Percentiles rank a stretch among this genome's conserved stretches.
Evolutionary conservation across 2,329 filamentous ascomycete genomes (phyloP).

Genomic region (Rhynchosporium graminicola): DNA sequence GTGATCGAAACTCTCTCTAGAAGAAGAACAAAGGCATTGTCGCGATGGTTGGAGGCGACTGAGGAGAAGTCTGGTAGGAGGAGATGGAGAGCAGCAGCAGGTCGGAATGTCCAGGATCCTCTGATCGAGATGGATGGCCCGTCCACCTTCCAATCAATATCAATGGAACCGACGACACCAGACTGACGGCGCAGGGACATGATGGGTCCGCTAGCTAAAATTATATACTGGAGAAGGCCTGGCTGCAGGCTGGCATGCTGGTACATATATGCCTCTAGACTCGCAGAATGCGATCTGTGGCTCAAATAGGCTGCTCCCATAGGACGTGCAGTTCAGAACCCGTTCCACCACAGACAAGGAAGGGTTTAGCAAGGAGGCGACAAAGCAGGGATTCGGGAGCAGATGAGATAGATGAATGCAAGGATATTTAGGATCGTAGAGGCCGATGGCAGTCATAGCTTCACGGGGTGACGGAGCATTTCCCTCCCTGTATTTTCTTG

Average conservation of each 20-base stretch:
- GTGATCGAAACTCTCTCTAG: background rate
- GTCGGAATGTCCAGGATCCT: background rate
- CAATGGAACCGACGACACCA: slow-evolving; percentile 10
- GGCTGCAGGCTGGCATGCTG: background rate
- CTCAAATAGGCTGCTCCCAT: background rate
- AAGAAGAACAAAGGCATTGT: background rate
- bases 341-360: slow-evolving; percentile 3
- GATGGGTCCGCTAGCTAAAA: slow-evolving; percentile 3
- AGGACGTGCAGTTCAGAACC: background rate
- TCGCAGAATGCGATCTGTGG: background rate
- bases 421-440: background rate
- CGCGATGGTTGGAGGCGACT: background rate
- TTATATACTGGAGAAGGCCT: too few species aligned
- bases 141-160: background rate
- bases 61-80: slow-evolving; percentile 10
- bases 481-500: background rate
- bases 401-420: background rate
- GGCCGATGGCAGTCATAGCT: slow-evolving; percentile 8
- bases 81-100: background rate
- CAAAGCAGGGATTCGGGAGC: background rate
- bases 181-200: slow-evolving; percentile 6
- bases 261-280: background rate
- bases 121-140: slow-evolving; percentile 7
- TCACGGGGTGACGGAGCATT: background rate
- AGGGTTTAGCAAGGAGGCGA: background rate